Evolutionary conservation across 495 filamentous ascomycete species (phyloP).

Genomic region (Cairneyella variabilis): DNA sequence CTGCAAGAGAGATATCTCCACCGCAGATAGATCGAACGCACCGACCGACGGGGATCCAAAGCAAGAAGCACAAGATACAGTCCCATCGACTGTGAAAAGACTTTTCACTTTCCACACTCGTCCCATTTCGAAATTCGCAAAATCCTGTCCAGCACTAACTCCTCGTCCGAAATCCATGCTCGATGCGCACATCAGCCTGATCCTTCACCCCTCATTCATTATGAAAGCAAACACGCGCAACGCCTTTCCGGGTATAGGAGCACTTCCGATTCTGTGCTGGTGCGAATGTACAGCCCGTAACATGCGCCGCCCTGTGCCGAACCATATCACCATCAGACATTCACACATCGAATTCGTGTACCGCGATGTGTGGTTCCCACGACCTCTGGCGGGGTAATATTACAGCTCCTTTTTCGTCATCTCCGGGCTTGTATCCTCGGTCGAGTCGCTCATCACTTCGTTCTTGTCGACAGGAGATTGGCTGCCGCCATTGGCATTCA

Average conservation of each 20-base stretch:
- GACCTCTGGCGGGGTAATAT: background rate
- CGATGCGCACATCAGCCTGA: no score
- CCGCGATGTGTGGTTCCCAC: background rate
- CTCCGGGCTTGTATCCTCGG: conserved; percentile 21
- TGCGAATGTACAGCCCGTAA: conserved; percentile 11
- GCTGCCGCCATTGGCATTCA: conserved; percentile 17
- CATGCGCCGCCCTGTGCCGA: conserved; percentile 9
- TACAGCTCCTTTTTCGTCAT: conserved; percentile 26
- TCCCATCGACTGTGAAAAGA: no score
- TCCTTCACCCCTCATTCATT: no score
- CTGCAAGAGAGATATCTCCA: no score
- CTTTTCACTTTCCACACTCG: no score
- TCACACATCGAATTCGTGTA: conserved; percentile 8
- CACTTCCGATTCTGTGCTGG: conserved; percentile 5
- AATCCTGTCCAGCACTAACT: no score
- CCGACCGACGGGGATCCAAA: no score
- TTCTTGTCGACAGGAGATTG: conserved; percentile 23
- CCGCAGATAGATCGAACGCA: no score
- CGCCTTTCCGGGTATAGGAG: conserved; percentile 18
- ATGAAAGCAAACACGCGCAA: conserved; percentile 12
- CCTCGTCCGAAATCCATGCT: no score
- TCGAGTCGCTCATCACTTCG: conserved; percentile 24
- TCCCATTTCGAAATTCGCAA: no score
- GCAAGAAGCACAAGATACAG: no score
- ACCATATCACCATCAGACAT: background rate